Base-by-base conservation (phyloP, 2,329 filamentous ascomycete species). In the Penicillium brevicompactum region DNA sequence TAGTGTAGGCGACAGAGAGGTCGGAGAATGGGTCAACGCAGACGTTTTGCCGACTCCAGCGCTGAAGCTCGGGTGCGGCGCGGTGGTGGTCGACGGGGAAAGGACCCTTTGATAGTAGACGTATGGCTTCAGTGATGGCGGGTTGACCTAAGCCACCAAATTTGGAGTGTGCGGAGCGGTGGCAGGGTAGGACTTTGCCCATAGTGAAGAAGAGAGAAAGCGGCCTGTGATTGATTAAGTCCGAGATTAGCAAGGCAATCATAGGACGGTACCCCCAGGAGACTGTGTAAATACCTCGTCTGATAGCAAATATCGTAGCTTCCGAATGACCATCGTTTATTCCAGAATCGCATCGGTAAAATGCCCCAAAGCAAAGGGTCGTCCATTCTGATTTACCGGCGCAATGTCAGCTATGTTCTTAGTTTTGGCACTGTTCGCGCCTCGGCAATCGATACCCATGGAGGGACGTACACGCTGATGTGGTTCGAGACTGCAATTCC, bases 251-350 rank as follows among this genome's bases (percentile, higher is more conserved):
- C 21, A 51, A 30, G 11, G 21, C 5, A 13, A 47, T 42, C 6
- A 6, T 46, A 18, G 14, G n/a, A 4, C 32, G 30, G 30, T 11
- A 13, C 21, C 10, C 4, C 21, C 31, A 22, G 31, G 51, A 11
- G 64, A 6, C 16, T 13, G 18, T 13, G 18, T 24, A 56, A 80
- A 58, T 77, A 94, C 91, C 85, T 87, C 70, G 91, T 93, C 67
- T 87, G 88, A 74, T 95, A 99, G 76, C 92, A 97, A 57, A 99
- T 92, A 74, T 99, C 94, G 72, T 97, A 91, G 67, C 92, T 95
- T 22, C 91, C 94, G 51, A 99, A 83, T 9, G 88, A 86, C 91
- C 92, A 97, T 71, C 94, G 86, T 67, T 92, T 82, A 70, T 92
- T 94, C 65, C 70, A 75, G 69, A 94, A 91, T 47, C 83, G 82